A percentile compares a stretch with the other conserved stretches of the same genome.
Conservation (phyloP, 139 green algal species). For the Astrephomene gubernaculifera region DNA sequence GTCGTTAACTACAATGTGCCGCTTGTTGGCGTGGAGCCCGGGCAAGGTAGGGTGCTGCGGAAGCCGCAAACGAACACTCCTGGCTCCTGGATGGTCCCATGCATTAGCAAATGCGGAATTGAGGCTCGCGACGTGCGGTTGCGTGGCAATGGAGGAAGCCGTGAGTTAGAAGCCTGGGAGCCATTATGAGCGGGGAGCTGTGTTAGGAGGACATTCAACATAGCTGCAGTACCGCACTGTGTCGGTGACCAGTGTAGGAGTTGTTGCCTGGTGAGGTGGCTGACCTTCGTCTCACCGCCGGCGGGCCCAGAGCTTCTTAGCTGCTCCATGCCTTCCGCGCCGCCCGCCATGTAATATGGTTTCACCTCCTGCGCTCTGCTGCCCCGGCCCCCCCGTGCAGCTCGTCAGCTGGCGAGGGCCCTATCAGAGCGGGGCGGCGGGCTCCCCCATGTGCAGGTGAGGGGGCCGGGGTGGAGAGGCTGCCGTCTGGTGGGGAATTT, state of each 20-base stretch:
- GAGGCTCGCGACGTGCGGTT: no score
- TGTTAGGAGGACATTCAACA: neutral
- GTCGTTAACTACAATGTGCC: constrained; percentile 89
- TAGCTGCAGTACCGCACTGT: no score
- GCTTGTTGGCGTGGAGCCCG: constrained; percentile 4
- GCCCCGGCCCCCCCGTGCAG: no score
- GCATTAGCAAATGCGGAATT: no score
- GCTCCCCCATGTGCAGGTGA: constrained; percentile 70
- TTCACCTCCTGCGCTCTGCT: no score
- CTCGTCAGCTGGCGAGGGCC: constrained; percentile 66
- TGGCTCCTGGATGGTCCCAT: neutral
- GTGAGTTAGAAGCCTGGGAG: neutral
- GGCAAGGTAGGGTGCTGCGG: neutral
- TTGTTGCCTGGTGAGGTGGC: no score
- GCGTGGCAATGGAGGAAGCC: neutral
- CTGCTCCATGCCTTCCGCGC: no score
- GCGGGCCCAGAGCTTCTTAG: no score
- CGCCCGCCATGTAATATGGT: neutral
- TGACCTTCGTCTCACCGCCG: no score
- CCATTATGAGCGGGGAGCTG: neutral
- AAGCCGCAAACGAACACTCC: neutral
- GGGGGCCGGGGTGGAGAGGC: neutral
- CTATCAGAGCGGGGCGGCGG: constrained; percentile 79
- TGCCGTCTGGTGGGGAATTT: no score
- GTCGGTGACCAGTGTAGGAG: no score